Evolutionary conservation across 768 basidiomycete species (phyloP), one percentile per base, ranked within the genome.

Genomic region (Podaxis carcinomalis): DNA sequence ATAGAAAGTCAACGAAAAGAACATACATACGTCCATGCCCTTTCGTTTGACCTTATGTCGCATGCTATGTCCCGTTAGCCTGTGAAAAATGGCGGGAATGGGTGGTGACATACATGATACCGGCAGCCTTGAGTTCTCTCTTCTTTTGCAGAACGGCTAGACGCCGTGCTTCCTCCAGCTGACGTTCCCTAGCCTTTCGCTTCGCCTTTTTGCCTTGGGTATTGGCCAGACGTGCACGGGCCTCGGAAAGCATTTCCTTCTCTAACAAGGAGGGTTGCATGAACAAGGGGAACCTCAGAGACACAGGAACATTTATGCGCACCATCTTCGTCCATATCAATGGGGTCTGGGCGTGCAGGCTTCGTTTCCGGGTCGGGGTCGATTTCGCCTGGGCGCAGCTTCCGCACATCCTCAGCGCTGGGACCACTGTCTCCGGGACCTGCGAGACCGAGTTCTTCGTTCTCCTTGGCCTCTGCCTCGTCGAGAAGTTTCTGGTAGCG

Each of bases 251-350:
- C 97, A 99, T 98, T 74, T 98, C 97, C 87, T 98, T 98, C 75
- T 98, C 95, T 94, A 67, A 25, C 19, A 11, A 27, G 64, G 11
- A 51, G 27, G 5, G 27, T 28, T 19, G 19, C 39, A 63, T 61
- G 51, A 65, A 32, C 23, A 64, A 42, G 67, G 50, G 28, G 59
- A 2, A 13, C 13, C 16, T 37, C 23, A 50, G 40, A 2, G 23
- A 4, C 36, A 16, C 36, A 53, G 3, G 55, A 35, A 21, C 11
- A 47, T 27, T 27, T 54, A 11, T 37, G 76, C 83, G 61, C 64
- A 90, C 93, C 95, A 70, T 98, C 97, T 76, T 99, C 97, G 71
- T 99, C 97, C 97, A 99, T 99, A 76, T 99, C 97, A 67, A 98
- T 98, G 5, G 97, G 97, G 77, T 99, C 97, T 4, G 97, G 97